Base-by-base conservation (phyloP, 2,329 filamentous ascomycete genomes). In the Paraphaeosphaeria minitans region DNA sequence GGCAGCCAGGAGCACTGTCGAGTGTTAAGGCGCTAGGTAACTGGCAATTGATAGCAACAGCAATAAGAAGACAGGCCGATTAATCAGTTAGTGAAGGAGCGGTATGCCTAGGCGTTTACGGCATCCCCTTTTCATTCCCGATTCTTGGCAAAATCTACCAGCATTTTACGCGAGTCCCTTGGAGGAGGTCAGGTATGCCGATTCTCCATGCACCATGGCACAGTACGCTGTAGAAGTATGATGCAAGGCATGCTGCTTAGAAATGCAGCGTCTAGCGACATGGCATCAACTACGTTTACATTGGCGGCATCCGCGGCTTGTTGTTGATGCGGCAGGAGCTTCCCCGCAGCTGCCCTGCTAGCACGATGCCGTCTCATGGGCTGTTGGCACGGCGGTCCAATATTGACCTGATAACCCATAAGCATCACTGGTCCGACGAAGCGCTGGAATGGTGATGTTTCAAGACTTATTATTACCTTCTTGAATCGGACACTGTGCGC, bases 251-350 rank as follows among this genome's bases (percentile, higher is more conserved):
- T n/a, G n/a, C 4, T 42, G 50, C n/a, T 60, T 60, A 57, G 42
- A 56, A 56, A 60, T 60, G 31, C 58, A 46, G 24, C 39, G 19
- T 19, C 4, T 21, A 13, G 21, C 21, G 13, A 29, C 22, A 56
- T 56, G 49, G 57, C 57, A 49, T 60, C 57, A 56, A 51, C 29
- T 45, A 22, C n/a, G 22, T 14, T 8, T 10, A 45, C 22, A n/a
- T 37, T 50, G 24, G 13, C 12, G 39, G 19, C 31, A 35, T 54
- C 41, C 41, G 21, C 22, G 27, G n/a, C 39, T n/a, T 31, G 12
- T 43, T 31, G 14, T 16, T 31, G 35, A 50, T 31, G 24, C 21
- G 52, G 31, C 27, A 42, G 22, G 13, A 29, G 31, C 45, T 54
- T 54, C 41, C 52, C 52, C 41, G 27, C 52, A 46, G 4, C 6